Evolutionary conservation across 2,329 filamentous ascomycete species (phyloP).

Genomic region (Hirsutella thompsonii): DNA sequence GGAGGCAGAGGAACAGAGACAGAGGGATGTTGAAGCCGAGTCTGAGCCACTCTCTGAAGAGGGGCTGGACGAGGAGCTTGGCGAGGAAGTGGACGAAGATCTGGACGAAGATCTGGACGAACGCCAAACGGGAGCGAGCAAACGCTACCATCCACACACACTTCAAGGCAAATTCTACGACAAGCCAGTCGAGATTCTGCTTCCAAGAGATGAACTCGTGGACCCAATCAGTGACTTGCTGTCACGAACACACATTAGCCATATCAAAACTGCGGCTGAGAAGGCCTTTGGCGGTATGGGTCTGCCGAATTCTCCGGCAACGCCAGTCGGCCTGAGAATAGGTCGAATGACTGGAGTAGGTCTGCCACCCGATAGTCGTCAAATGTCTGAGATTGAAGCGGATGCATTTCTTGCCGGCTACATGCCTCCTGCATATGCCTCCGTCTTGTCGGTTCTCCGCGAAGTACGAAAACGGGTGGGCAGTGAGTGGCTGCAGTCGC

Average conservation of each 20-base stretch:
- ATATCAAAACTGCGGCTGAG: conserved; percentile 61
- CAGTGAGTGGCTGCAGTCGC: conserved; percentile 52
- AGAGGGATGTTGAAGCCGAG: conserved; percentile 13
- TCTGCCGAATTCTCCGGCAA: conserved; percentile 65
- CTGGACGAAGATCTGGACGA: too few relatives aligned
- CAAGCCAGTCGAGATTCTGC: conserved; percentile 57
- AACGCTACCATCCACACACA: conserved; percentile 63
- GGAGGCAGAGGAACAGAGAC: conserved; percentile 11
- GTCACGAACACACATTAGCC: conserved; percentile 54
- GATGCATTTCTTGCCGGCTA: conserved; percentile 59
- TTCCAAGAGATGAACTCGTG: conserved; percentile 59
- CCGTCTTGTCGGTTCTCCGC: conserved; percentile 52
- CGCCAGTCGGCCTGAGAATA: conserved; percentile 43
- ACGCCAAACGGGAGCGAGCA: conserved; percentile 12
- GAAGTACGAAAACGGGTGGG: conserved; percentile 66
- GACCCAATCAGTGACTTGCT: conserved; percentile 59
- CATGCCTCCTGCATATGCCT: conserved; percentile 59
- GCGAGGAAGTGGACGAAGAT: conserved; percentile 17
- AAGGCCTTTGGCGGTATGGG: conserved; percentile 63
- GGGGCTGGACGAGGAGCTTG: conserved; percentile 15
- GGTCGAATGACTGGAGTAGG: conserved; percentile 52
- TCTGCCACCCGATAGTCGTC: conserved; percentile 47
- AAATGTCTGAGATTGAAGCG: conserved; percentile 63
- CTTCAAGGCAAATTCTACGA: conserved; percentile 62
- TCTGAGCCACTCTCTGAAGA: conserved; percentile 16